Evolutionary conservation across 495 filamentous ascomycete species (phyloP).

Genomic region (Penicillium diatomitis): DNA sequence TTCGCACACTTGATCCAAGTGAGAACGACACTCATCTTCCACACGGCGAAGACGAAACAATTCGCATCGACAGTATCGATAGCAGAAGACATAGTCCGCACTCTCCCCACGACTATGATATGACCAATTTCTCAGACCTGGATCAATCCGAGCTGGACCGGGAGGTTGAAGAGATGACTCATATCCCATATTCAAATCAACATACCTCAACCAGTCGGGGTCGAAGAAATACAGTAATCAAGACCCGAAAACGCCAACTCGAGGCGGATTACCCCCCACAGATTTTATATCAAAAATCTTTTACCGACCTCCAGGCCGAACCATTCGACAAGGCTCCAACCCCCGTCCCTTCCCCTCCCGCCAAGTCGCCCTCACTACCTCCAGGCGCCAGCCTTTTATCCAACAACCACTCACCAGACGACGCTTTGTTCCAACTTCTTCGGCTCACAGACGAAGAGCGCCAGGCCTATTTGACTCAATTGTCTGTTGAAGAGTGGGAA

Average conservation of each 20-base stretch:
- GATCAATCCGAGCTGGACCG: constrained; percentile 20
- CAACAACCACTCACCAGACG: constrained; percentile 10
- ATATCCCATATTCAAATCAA: constrained; percentile 26
- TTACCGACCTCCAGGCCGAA: constrained; percentile 34
- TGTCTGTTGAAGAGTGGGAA: constrained; percentile 71
- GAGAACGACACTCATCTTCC: no score
- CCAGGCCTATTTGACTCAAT: constrained; percentile 50
- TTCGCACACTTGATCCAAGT: background rate
- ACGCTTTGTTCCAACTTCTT: constrained; percentile 24
- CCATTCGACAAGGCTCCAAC: constrained; percentile 34
- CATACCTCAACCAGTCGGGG: constrained; percentile 1
- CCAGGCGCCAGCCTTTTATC: constrained; percentile 6
- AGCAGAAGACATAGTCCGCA: constrained; percentile 20
- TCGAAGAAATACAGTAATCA: constrained; percentile 16
- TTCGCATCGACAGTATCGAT: constrained; percentile 10
- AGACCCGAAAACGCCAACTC: constrained; percentile 26
- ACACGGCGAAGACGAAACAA: constrained; percentile 6
- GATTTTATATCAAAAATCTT: constrained; percentile 34
- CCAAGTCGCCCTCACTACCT: constrained; percentile 16
- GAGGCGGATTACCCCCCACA: constrained; percentile 36
- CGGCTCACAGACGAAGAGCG: constrained; percentile 36
- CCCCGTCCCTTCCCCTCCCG: constrained; percentile 8
- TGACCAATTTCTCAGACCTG: constrained; percentile 26
- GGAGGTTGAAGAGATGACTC: constrained; percentile 23
- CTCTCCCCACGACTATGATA: constrained; percentile 26